Evolutionary conservation across 169 alveolate species (phyloP), one percentile per base, ranked within the genome.

Genomic region (Besnoitia besnoiti): DNA sequence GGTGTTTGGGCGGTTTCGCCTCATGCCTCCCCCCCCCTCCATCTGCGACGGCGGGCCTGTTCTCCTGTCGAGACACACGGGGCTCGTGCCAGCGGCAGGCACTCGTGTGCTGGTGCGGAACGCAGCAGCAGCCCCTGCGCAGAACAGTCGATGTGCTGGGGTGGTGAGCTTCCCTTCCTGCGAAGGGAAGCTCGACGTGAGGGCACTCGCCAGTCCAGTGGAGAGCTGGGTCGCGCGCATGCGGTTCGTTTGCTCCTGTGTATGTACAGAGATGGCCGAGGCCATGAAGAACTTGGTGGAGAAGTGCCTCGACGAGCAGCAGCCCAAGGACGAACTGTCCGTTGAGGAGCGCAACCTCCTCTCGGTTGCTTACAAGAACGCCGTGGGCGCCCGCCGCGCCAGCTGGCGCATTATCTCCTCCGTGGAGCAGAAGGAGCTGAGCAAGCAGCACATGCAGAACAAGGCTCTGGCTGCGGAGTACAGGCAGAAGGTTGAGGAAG

Each of bases 341-440:
- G 95, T 93, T 14, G 95, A 95, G 90, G 96, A 95, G 89, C 62
- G 96, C 33, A 95, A 90, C 87, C 89, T 96, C 55, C 96, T 98
- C n/a, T 98, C 99, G 42, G 99, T 99, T 85, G 99, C 99, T 33
- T 99, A 98, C 97, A 99, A 99, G 96, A 98, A 99, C 94, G 98
- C 99, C 42, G 99, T 99, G 89, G 99, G 99, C 30, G 98, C 99
- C 30, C 97, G 99, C 94, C 96, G 99, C 85, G 98, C 99, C 44
- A 99, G 99, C 33, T 98, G 99, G 99, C 97, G 99, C 93, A 98
- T 98, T 37, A 90, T 99, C 80, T 96, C 99, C 76, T 96, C 99
- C 75, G 99, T 98, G 40, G 99, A 98, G 95, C 99, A 98, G 95
- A 98, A 99, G 96, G 99, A 99, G 96, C 98, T 98, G 94, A 96